These are phyloP conservation scores for Eimeria acervulina DNA, from an alignment of 169 alveolate genomes.

Conservation along the genomic window DNA sequence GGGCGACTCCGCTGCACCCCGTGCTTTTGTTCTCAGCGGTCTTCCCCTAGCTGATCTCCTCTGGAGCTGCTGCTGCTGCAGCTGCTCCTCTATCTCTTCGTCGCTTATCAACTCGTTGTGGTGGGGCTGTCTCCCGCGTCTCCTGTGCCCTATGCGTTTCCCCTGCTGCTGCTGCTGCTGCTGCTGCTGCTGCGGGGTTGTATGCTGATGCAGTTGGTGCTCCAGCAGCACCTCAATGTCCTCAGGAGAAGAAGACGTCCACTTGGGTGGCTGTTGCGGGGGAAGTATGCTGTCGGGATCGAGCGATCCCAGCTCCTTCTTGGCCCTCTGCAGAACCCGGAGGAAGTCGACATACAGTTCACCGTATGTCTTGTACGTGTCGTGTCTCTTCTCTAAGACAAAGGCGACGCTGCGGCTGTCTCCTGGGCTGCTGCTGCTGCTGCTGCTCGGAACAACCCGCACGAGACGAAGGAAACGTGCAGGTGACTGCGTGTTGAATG, in stretches of 20 bases:
- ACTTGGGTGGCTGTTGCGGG: conserved; percentile 78
- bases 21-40: conserved; percentile 5
- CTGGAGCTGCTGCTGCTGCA: conserved; percentile 64
- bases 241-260: conserved; percentile 61
- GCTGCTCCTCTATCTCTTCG: conserved; percentile 40
- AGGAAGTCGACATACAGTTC: conserved; percentile 67
- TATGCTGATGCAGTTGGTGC: conserved; percentile 57
- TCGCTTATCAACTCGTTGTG: conserved; percentile 59
- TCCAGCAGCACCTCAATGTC: conserved; percentile 81
- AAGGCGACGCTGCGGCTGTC: conserved; percentile 72
- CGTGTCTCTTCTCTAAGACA: conserved; percentile 74
- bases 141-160: conserved; percentile 45
- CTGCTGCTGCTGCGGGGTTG: conserved; percentile 59
- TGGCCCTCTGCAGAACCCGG: conserved; percentile 60
- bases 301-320: conserved; percentile 47
- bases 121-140: conserved; percentile 46
- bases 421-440: conserved; percentile 70
- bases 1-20: conserved; percentile 56
- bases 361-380: conserved; percentile 44
- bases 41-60: conserved; percentile 66
- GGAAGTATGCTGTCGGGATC: conserved; percentile 77
- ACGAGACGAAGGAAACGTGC: conserved; percentile 77
- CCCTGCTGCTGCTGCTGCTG: conserved; percentile 53
- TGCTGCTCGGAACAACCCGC: conserved; percentile 60
- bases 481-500: conserved; percentile 75